Conservation (phyloP, 2,329 filamentous ascomycete species). For the Exophiala xenobiotica region DNA sequence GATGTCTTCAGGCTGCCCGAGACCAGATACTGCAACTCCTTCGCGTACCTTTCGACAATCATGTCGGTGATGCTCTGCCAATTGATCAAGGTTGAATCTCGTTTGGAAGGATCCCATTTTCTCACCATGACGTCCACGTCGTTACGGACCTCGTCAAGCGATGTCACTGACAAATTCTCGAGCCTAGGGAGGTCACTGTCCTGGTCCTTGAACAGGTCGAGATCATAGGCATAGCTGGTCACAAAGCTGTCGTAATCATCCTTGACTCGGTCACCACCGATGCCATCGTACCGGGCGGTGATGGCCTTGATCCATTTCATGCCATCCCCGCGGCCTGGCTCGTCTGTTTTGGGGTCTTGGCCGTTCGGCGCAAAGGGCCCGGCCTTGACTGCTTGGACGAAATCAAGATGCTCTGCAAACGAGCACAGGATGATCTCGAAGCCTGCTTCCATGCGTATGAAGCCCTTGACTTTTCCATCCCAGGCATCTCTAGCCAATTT, state of each 20-base stretch:
- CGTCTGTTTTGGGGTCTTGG: background rate
- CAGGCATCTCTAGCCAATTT: conserved; percentile 51
- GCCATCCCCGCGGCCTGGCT: background rate
- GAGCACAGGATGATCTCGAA: conserved; percentile 70
- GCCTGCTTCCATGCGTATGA: conserved; percentile 67
- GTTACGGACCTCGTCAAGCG: conserved; percentile 40
- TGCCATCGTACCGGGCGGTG: conserved; percentile 28
- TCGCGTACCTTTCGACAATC: conserved; percentile 62
- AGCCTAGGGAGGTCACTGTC: conserved; percentile 43
- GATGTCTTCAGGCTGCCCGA: conserved; percentile 32
- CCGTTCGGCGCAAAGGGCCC: conserved; percentile 3
- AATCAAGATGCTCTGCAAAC: conserved; percentile 50
- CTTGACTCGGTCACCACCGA: conserved; percentile 40
- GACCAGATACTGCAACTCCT: conserved; percentile 48
- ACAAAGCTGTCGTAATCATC: conserved; percentile 53
- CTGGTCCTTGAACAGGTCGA: conserved; percentile 44
- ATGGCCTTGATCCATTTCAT: conserved; percentile 23
- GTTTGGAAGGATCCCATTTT: conserved; percentile 32
- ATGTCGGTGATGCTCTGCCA: conserved; percentile 70
- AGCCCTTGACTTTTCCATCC: conserved; percentile 57
- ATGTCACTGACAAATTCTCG: conserved; percentile 33
- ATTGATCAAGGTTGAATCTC: conserved; percentile 41
- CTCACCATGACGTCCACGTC: conserved; percentile 49
- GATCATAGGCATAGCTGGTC: conserved; percentile 45
- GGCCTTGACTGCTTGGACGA: conserved; percentile 36